Evolutionary conservation across 2,329 filamentous ascomycete species (phyloP).

Genomic region (Fusarium redolens): DNA sequence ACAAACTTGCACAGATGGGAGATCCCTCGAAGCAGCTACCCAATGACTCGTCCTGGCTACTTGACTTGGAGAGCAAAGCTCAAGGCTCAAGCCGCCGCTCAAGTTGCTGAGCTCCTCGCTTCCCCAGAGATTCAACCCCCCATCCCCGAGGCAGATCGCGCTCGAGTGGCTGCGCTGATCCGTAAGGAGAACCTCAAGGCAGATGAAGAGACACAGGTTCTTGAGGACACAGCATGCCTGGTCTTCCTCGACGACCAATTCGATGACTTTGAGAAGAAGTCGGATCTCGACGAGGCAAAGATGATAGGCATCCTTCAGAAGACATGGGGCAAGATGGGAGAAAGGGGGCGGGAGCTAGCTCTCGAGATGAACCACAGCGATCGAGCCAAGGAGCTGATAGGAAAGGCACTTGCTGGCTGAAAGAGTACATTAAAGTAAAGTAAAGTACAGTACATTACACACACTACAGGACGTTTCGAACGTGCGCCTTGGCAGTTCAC

Average conservation of each 20-base stretch:
- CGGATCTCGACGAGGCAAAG: conserved; percentile 79
- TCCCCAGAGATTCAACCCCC: conserved; percentile 51
- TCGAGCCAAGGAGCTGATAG: conserved; percentile 69
- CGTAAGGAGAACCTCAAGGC: conserved; percentile 78
- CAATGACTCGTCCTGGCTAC: conserved; percentile 80
- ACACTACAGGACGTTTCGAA: neutral
- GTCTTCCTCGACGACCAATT: conserved; percentile 91
- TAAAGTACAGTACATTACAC: neutral
- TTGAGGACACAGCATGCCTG: conserved; percentile 88
- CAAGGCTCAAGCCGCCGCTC: conserved; percentile 70
- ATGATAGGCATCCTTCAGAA: conserved; percentile 76
- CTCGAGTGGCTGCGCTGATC: conserved; percentile 76
- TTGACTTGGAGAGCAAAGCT: conserved; percentile 81
- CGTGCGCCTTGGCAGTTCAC: neutral
- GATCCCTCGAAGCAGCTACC: conserved; percentile 78
- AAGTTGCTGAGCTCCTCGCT: conserved; percentile 66
- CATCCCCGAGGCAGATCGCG: conserved; percentile 62
- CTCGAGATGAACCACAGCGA: conserved; percentile 73
- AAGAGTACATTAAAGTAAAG: neutral
- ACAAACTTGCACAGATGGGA: conserved; percentile 70
- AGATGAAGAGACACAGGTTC: conserved; percentile 72
- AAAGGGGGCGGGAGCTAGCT: conserved; percentile 71
- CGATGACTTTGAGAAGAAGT: conserved; percentile 77
- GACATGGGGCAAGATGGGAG: conserved; percentile 82
- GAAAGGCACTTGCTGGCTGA: conserved; percentile 65